Evolutionary conservation across 495 filamentous ascomycete genomes (phyloP), one percentile per base, ranked within the genome.

Genomic region (Aspergillus sparsus): DNA sequence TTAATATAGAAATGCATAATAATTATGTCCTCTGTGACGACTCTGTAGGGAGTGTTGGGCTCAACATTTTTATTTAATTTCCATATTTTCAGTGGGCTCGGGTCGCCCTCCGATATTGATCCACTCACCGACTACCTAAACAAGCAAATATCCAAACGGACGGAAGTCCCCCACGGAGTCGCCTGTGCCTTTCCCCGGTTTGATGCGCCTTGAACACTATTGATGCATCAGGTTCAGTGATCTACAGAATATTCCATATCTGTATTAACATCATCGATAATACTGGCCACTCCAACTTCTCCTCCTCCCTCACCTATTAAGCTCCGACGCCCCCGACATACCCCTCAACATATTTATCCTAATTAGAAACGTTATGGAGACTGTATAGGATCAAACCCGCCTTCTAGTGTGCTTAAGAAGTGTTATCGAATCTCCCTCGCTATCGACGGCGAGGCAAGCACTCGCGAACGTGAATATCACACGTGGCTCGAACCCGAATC

Each of bases 101-200:
- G 60, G 41, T 53, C 60, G 42, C 33, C 50, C 47, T 55, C 52
- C 54, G 60, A 49, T 15, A 13, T n/a, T 12, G 9, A 42, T 39
- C 67, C 57, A 49, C 65, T 76, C 75, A 76, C 75, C 75, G 75
- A 68, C 58, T 61, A 36, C 75, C 75, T 66, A 75, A 74, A 64
- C 55, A 42, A 69, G 68, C 52, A 61, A 60, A 53, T 63, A 63
- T 57, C 54, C 62, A 58, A 47, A 53, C 61, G 21, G 21, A 27
- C 21, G 21, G 21, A 27, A 27, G 21, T 45, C 57, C 58, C 61
- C 58, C 60, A 62, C 60, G 61, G 41, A 51, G 32, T 52, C 16
- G 21, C 60, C 53, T 57, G 56, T 61, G 55, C 42, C 44, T 55
- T 68, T 66, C 63, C 66, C 66, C 62, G 35, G 62, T 39, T 60